phyloP scores from a whole-genome alignment of 73 alveolate genomes.

The Tetrahymena thermophila region DNA sequence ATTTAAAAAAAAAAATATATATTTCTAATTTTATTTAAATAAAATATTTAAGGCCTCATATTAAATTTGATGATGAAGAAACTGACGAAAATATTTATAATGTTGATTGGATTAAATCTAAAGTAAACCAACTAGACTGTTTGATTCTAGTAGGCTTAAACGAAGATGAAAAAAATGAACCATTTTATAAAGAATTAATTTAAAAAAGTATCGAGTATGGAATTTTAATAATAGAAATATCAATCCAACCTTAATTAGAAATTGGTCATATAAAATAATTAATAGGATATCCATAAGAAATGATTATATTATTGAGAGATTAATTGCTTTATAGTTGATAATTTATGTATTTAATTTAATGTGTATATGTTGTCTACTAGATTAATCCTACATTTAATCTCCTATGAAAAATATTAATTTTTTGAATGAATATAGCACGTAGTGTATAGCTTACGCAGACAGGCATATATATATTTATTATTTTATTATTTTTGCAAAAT shows the following conservation, averaged over 20 bases:
- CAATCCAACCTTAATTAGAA: not conserved
- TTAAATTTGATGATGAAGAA: not conserved
- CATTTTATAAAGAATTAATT: not conserved
- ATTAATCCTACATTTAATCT: not conserved
- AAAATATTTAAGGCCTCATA: not conserved
- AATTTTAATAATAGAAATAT: not conserved
- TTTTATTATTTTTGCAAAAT: not conserved
- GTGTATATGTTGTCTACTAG: not conserved
- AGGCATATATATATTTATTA: too few relatives aligned
- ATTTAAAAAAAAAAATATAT: not conserved
- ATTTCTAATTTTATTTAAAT: not conserved
- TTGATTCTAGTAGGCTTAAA: not conserved
- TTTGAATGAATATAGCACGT: not conserved
- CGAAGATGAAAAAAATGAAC: not conserved
- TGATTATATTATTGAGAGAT: not conserved
- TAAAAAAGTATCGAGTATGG: not conserved
- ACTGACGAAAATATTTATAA: not conserved
- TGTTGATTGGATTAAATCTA: not conserved
- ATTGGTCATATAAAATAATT: not conserved
- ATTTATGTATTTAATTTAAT: not conserved
- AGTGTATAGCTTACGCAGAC: not conserved
- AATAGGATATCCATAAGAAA: not conserved
- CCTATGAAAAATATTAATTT: too few relatives aligned
- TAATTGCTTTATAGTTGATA: not conserved
- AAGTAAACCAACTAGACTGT: not conserved